These are phyloP conservation scores for Syzygium malaccense DNA, from an alignment of 441 rosid species.

Conservation along the genomic window DNA sequence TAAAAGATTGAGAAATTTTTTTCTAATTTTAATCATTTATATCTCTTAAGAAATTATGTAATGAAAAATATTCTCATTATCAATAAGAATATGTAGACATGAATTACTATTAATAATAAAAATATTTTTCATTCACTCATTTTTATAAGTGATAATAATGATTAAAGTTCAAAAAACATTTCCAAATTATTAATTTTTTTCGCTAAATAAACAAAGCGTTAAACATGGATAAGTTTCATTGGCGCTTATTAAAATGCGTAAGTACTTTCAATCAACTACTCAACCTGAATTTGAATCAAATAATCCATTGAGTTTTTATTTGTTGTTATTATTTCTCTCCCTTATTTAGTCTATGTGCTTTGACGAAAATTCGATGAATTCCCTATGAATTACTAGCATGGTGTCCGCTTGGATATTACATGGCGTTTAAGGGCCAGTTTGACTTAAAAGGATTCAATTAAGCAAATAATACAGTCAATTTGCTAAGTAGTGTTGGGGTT, in stretches of 20 bases:
- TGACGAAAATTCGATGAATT: background rate
- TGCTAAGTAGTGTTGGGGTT: background rate
- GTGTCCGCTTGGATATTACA: background rate
- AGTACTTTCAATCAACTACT: background rate
- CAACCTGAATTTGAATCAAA: background rate
- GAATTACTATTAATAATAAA: background rate
- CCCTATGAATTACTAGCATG: background rate
- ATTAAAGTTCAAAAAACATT: background rate
- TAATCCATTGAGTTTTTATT: background rate
- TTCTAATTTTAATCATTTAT: background rate
- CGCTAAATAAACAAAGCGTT: fast-evolving
- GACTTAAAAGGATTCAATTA: background rate
- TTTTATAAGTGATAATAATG: background rate
- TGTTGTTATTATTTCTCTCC: background rate
- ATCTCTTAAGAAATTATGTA: background rate
- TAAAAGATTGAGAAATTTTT: background rate
- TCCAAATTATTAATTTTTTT: background rate
- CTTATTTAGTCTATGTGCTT: background rate
- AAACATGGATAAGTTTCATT: background rate
- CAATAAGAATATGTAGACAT: background rate
- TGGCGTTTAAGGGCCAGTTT: background rate
- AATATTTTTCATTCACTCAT: background rate
- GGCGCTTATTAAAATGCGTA: background rate
- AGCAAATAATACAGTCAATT: background rate
- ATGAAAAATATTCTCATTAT: background rate